A percentile compares a stretch with the other conserved stretches of the same genome.
phyloP scores from a whole-genome alignment of 371 early-diverging fungal species.

The Rhizopus stolonifer region DNA sequence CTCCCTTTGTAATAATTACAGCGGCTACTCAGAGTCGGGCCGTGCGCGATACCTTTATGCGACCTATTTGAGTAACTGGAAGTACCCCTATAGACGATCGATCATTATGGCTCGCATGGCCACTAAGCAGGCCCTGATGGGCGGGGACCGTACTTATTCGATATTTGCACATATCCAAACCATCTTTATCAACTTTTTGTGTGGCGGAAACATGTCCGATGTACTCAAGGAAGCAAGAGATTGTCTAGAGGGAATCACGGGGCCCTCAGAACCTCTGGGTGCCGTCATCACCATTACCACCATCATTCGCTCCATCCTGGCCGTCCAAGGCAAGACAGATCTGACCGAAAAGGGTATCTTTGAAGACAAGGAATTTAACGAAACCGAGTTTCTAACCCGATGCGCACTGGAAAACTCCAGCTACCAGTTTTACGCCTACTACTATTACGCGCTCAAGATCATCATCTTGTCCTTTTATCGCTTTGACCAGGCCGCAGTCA shows the following conservation, averaged over 20 bases:
- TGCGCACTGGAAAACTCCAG: not conserved
- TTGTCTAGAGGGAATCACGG: conserved; percentile 33
- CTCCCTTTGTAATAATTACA: conserved; percentile 36
- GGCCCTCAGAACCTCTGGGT: conserved; percentile 27
- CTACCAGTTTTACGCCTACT: conserved; percentile 21
- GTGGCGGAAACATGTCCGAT: conserved; percentile 38
- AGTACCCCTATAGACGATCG: conserved; percentile 36
- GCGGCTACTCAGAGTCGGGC: conserved; percentile 43
- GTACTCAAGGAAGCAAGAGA: conserved; percentile 36
- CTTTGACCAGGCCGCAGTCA: conserved; percentile 28
- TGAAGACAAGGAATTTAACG: conserved; percentile 39
- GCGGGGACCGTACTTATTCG: conserved; percentile 45
- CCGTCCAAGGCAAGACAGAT: conserved; percentile 44
- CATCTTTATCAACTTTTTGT: conserved; percentile 30
- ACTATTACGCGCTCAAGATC: conserved; percentile 37
- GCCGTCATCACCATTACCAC: conserved; percentile 28
- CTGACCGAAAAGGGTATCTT: conserved; percentile 31
- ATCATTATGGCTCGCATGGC: conserved; percentile 39
- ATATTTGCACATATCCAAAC: conserved; percentile 41
- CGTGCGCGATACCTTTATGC: conserved; percentile 39
- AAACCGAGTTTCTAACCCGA: conserved; percentile 25
- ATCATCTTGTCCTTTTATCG: conserved; percentile 31
- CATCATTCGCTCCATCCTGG: conserved; percentile 35
- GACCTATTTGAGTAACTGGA: conserved; percentile 39
- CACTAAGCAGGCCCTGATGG: conserved; percentile 38